Base-by-base conservation (phyloP, 2,329 filamentous ascomycete genomes). In the Berkeleyomyces basicola region DNA sequence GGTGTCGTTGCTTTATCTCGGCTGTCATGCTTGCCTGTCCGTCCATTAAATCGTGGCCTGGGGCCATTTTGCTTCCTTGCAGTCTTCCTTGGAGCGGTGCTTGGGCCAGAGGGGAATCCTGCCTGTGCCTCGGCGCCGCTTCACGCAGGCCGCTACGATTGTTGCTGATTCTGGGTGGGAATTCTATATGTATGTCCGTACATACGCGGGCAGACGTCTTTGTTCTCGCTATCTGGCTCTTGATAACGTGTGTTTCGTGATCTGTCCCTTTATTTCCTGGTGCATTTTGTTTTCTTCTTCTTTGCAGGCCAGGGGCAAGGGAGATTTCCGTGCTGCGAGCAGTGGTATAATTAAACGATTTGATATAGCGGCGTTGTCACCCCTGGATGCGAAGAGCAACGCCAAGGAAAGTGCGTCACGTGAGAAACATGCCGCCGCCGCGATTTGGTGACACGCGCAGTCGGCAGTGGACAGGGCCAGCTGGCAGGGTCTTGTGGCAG, bases 1-100 rank as follows among this genome's bases (percentile, higher is more conserved):
- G 51, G 51, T 55, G 51, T 55, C 51, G 51, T 55, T 55, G 51
- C 51, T 55, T 55, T 55, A 55, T 55, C 51, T 55, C 51, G 51
- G 51, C 51, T 55, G 51, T 55, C 51, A 55, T 37, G 51, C 51
- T 55, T 55, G 51, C 11, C 51, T 39, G 51, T 39, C 51, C 51
- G 31, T n/a, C 33, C 51, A 55, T 36, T 55, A 55, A 55, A 55
- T 55, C 51, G 51, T 55, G 51, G 4, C 51, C 33, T 55, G 36
- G 51, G 49, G 33, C 51, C 33, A 10, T 55, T 55, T 55, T 37
- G 36, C 51, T 55, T 55, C 51, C 51, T 55, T 55, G 36, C 51
- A 37, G 51, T 37, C 33, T 55, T 55, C 51, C 51, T 55, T 55
- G 36, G n/a, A 11, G 33, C 36, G 51, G 51, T 55, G 51, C 51